Evolutionary conservation across 805 yeast genomes (phyloP).

Genomic region (Clavispora phyllophila): DNA sequence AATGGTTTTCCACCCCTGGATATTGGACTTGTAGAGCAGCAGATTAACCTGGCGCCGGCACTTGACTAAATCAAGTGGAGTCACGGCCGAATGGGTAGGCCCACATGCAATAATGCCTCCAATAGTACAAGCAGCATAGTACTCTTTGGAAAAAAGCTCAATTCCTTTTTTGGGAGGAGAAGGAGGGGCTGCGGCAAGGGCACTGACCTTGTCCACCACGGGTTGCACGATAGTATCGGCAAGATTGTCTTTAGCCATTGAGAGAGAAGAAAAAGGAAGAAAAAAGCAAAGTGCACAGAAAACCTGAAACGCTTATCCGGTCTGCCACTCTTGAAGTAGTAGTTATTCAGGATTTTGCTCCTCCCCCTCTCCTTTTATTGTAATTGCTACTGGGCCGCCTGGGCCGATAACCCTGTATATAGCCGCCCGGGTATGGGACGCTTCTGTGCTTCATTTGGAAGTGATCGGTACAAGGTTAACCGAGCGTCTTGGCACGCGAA

Average conservation of each 20-base stretch:
- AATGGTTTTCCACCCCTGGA: conserved; percentile 79
- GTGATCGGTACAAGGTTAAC: too few species aligned
- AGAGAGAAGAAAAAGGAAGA: background rate
- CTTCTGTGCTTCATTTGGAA: background rate
- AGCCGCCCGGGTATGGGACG: background rate
- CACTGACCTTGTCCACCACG: conserved; percentile 21
- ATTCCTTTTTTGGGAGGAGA: conserved; percentile 26
- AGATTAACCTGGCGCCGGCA: conserved; percentile 89
- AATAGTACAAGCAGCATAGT: conserved; percentile 66
- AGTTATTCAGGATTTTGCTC: too few species aligned
- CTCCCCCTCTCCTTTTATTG: background rate
- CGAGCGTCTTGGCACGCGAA: too few species aligned
- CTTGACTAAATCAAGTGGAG: conserved; percentile 91
- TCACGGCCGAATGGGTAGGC: conserved; percentile 90
- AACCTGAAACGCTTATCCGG: too few species aligned
- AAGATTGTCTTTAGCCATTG: conserved; percentile 3
- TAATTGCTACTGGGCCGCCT: background rate
- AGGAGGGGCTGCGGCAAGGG: conserved; percentile 5
- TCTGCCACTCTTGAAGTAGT: too few species aligned
- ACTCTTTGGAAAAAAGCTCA: conserved; percentile 54
- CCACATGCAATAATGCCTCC: conserved; percentile 91
- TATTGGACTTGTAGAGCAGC: conserved; percentile 62
- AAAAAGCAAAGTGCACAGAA: background rate
- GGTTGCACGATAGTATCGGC: conserved; percentile 31
- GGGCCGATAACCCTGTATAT: conserved; percentile 1